A percentile compares a stretch with the other conserved stretches of the same genome.
These are phyloP conservation scores for Schizochytrium sp. DNA, from an alignment of 108 stramenopile species.

Conservation along the genomic window DNA sequence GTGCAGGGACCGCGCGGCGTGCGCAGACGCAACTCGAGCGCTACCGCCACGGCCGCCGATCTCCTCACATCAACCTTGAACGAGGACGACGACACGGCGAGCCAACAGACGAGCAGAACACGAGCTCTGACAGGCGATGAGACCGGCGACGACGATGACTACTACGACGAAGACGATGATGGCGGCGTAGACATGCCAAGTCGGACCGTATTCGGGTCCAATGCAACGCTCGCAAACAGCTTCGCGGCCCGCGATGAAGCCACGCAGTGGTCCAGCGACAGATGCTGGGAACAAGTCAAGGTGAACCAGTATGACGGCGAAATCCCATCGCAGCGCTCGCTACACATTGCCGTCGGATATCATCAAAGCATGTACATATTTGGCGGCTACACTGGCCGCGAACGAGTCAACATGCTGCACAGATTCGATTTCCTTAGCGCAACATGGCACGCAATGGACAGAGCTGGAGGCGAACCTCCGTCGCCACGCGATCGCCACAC, in stretches of 20 bases:
- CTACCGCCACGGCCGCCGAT: too few species aligned
- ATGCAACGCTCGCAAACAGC: too few species aligned
- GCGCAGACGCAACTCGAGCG: too few species aligned
- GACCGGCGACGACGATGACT: background rate
- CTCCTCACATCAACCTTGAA: too few species aligned
- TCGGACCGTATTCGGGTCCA: background rate
- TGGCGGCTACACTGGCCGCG: slow-evolving; percentile 71
- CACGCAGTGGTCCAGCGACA: background rate
- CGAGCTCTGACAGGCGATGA: background rate
- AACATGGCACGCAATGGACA: background rate
- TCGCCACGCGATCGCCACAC: slow-evolving; percentile 77
- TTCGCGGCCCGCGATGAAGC: background rate
- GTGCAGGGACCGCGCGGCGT: too few species aligned
- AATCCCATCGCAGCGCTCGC: slow-evolving; percentile 58
- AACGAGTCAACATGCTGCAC: slow-evolving; percentile 82
- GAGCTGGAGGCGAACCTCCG: slow-evolving; percentile 51
- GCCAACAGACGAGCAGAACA: too few species aligned
- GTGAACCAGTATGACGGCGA: background rate
- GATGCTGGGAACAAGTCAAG: slow-evolving; percentile 8
- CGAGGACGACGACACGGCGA: too few species aligned
- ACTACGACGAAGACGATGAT: background rate
- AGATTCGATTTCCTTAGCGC: slow-evolving; percentile 71
- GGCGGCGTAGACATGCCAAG: background rate
- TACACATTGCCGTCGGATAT: slow-evolving; percentile 76
- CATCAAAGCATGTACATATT: slow-evolving; percentile 60